These are phyloP conservation scores for Mycogone perniciosa DNA, from an alignment of 2,329 filamentous ascomycete species.

Conservation along the genomic window DNA sequence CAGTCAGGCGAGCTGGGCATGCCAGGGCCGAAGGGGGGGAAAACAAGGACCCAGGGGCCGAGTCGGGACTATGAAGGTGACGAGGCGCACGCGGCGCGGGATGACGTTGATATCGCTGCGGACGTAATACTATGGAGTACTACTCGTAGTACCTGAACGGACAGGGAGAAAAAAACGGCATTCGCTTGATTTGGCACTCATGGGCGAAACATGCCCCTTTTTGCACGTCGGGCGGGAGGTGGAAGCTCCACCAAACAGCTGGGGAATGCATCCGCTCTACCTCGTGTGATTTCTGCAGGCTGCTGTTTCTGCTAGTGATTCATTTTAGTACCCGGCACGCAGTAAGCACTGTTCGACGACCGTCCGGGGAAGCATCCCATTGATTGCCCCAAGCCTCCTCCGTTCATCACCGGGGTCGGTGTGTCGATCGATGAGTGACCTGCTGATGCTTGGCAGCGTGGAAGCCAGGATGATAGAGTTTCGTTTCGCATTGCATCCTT, in stretches of 20 bases:
- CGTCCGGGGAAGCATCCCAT: constrained; percentile 7
- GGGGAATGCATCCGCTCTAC: not conserved
- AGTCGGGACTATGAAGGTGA: constrained; percentile 3
- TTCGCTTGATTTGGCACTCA: not conserved
- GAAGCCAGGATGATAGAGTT: not conserved
- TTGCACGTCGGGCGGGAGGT: not conserved
- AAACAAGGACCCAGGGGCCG: constrained; percentile 3
- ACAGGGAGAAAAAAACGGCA: not conserved
- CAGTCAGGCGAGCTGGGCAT: constrained; percentile 10
- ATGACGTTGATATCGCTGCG: constrained; percentile 12
- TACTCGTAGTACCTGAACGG: not conserved
- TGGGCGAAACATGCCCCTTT: constrained; percentile 8
- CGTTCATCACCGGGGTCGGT: constrained; percentile 1
- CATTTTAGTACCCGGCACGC: not conserved
- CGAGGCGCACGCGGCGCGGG: constrained; percentile 3
- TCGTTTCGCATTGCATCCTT: not conserved
- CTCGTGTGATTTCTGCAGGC: not conserved
- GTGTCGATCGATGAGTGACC: constrained; percentile 9
- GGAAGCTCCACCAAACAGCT: not conserved
- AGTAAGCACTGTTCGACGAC: constrained; percentile 1
- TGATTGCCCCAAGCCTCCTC: not conserved
- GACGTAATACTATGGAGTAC: too few species aligned
- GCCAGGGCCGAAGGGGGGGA: constrained; percentile 5
- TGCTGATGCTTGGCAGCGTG: constrained; percentile 4
- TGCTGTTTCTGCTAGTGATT: not conserved